phyloP scores from a whole-genome alignment of 352 stramenopile genomes.

The Pythium aristosporum region DNA sequence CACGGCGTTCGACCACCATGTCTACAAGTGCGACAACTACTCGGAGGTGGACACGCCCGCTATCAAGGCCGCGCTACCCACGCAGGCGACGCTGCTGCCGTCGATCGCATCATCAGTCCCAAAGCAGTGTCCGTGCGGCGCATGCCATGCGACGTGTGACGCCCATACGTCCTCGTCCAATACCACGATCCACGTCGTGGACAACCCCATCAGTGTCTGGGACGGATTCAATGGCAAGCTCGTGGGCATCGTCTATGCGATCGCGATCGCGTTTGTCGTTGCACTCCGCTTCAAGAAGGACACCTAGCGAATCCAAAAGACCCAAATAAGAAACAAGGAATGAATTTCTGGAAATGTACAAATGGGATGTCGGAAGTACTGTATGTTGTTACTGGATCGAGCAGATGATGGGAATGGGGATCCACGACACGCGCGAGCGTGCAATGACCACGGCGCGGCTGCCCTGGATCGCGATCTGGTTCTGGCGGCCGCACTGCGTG shows the following conservation, averaged over 20 bases:
- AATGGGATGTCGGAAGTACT: not conserved
- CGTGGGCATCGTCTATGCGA: constrained; percentile 57
- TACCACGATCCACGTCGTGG: constrained; percentile 48
- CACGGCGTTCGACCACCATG: constrained; percentile 50
- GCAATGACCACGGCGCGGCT: constrained; percentile 47
- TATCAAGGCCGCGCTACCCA: constrained; percentile 41
- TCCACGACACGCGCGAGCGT: constrained; percentile 32
- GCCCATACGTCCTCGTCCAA: constrained; percentile 29
- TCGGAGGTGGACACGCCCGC: constrained; percentile 41
- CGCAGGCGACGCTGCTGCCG: constrained; percentile 60
- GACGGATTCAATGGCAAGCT: constrained; percentile 64
- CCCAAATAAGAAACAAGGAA: too few relatives aligned
- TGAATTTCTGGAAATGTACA: too few relatives aligned
- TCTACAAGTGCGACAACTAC: constrained; percentile 81
- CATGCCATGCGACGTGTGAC: constrained; percentile 70
- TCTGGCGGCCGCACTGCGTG: constrained; percentile 50
- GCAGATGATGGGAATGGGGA: constrained; percentile 72
- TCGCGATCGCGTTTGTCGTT: constrained; percentile 38
- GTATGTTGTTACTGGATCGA: constrained; percentile 42
- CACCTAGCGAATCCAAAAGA: constrained; percentile 9
- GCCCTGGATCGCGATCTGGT: constrained; percentile 57
- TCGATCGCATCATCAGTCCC: constrained; percentile 54
- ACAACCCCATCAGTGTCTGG: constrained; percentile 69
- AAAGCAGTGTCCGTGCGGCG: constrained; percentile 78
- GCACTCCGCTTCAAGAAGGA: constrained; percentile 45